Evolutionary conservation across 202 grass and related monocot species (phyloP), one percentile per base, ranked within the genome.

Genomic region (Carex sylvatica): DNA sequence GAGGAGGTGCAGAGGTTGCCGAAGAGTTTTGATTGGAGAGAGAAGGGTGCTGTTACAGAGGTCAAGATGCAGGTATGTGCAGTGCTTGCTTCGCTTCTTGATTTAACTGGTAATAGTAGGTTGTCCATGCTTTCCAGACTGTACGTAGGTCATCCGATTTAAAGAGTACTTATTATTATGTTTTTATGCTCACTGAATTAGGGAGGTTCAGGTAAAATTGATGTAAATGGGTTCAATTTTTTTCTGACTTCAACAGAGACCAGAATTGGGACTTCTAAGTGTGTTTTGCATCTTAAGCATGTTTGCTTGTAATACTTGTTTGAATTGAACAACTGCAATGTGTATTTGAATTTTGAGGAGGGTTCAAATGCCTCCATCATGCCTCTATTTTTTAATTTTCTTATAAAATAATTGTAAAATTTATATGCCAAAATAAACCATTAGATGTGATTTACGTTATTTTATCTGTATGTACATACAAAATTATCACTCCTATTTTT

Each of bases 11-110:
- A 61, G 35, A 68, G 80, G 2, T 38, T 86, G 24, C 84, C 87
- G 0, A 79, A 84, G 53, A 89, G 80, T 38, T 89, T 86, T 63
- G 87, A 89, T 79, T 89, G 87, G 87, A 83, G 87, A 31, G 55
- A 86, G 40, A 86, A 83, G 65, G 84, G 84, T 2, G 87, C 84
- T 0, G 84, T 89, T 61, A 89, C 87, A 2, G 87, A 89, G 40
- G 87, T 89, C 58, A 89, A 89, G 80, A 89, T 80, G 80, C 87
- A 89, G 83, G 87, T 86, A 8, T 33, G 65, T 46, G 20, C 26
- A 24, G 0, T 16, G 31, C 38, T 16, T 74, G 22, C 6, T 53
- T 26, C 0, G 0, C 20, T 53, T 53, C 0, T 11, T 13, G 6
- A 81, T 44, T 64, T 52, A 9, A 49, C 40, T 15, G 2, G 53